Evolutionary conservation across 208 protist genomes (phyloP), one percentile per base, ranked within the genome.

Genomic region (Vickermania spadyakhi): DNA sequence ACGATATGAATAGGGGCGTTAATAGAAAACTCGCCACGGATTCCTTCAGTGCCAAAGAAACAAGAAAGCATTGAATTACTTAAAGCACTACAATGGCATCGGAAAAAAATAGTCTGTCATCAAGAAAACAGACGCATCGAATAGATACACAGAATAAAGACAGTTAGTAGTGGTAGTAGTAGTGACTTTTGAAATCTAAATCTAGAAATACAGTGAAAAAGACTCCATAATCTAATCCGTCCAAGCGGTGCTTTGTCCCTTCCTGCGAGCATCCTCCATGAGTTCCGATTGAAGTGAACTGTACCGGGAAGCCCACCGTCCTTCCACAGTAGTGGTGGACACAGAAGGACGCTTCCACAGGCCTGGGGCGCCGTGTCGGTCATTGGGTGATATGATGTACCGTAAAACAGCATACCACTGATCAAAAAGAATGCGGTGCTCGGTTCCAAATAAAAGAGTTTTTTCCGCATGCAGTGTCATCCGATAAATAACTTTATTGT

Each of bases 381-480:
- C 26, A 53, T 81, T 81, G 21, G 70, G 62, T 26, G 25, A 53
- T 28, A 73, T 82, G 22, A 93, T 61, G 29, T 79, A 68, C 58
- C 69, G 30, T 56, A 93, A 62, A 3, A 75, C 71, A 26, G 70
- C 49, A 56, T 83, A 86, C 83, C 86, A 93, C 30, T 86, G 31
- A 60, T 93, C 79, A 62, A 90, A 93, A 62, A 89, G 89, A 1
- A 81, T 75, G 1, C 73, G 68, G 28, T 81, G 55, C 70, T 93
- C 82, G 2, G 81, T 93, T 13, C 76, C 79, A 42, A 93, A 64
- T 52, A 70, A 70, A 42, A 85, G 57, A 23, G 59, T 70, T 28
- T 70, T 72, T 21, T 80, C 70, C 2, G 73, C 63, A 31, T 66
- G 55, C 49, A 93, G 60, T 18, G 58, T 56, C 60, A 93, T 72